Evolutionary conservation across 306 rosid species (phyloP), one percentile per base, ranked within the genome.

Genomic region (Ochetophila trinervis): DNA sequence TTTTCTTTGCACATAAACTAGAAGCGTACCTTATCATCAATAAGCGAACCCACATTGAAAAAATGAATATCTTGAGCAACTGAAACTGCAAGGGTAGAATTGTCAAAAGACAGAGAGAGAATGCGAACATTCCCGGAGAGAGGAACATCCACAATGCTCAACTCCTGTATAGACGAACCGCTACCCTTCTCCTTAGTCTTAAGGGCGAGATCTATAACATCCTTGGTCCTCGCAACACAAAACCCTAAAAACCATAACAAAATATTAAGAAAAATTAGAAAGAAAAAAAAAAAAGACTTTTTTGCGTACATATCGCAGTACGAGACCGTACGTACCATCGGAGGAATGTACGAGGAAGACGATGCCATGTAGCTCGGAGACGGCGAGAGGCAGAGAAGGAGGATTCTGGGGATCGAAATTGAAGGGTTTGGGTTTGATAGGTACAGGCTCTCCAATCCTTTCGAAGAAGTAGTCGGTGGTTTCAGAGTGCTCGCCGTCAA

Each of bases 361-460:
- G 81, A 84, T 85, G 66, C 90, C 84, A 51, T 69, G 85, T 63
- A 67, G 79, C 64, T 87, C 78, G 19, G 98, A 93, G 65, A 93
- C 68, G n/a, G 91, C 80, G 57, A 93, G 89, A 32, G 98, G 91
- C 51, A 76, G 86, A 60, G 84, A 77, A 7, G 95, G 95, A 62
- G 75, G 86, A 54, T 22, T 32, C 62, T 76, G 71, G 17, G 49
- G 62, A 47, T 82, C 87, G 74, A 78, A 89, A 57, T 20, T 48
- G 53, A 76, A 82, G 30, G 79, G 85, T 3, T 51, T 17, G 64
- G 60, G 48, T 48, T 72, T 79, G 62, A 89, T 40, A 4, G 95
- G 96, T 44, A 89, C 67, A 16, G 92, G 53, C 30, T 85, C 89
- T 22, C 98, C 93, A 22, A 92, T 79, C 75, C 73, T 80, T 17